phyloP scores from a whole-genome alignment of 768 basidiomycete genomes.

The Mycena albidolilacea region DNA sequence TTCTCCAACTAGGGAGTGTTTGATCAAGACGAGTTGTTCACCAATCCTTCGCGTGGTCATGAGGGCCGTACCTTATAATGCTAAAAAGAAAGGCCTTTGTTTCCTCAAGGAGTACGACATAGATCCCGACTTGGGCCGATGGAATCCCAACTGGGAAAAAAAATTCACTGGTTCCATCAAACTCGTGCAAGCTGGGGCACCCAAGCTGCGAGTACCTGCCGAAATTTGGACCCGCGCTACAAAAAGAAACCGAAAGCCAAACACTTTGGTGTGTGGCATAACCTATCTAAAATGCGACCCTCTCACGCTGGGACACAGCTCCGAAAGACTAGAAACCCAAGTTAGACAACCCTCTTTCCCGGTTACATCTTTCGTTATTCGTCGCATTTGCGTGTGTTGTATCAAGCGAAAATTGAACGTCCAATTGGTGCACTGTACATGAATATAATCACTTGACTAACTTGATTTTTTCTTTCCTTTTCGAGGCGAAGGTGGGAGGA shows the following conservation, averaged over 20 bases:
- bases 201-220: background rate
- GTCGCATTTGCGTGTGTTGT: too few species aligned
- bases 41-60: background rate
- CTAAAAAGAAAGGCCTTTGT: background rate
- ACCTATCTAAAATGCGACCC: background rate
- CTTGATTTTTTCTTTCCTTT: too few species aligned
- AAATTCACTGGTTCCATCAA: background rate
- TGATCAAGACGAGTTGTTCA: background rate
- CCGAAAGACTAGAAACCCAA: background rate
- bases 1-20: background rate
- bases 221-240: background rate
- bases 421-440: too few species aligned
- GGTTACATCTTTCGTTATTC: too few species aligned
- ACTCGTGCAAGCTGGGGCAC: slow-evolving; percentile 11
- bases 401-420: too few species aligned
- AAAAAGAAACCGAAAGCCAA: background rate
- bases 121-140: slow-evolving; percentile 7
- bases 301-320: background rate
- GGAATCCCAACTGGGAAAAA: background rate
- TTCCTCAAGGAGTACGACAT: background rate
- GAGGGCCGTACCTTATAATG: background rate
- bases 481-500: too few species aligned
- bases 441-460: too few species aligned
- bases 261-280: background rate
- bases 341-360: too few species aligned